Percentiles rank a stretch among this genome's conserved stretches.
phyloP scores from a whole-genome alignment of 768 basidiomycete species.

The Trametes maxima region DNA sequence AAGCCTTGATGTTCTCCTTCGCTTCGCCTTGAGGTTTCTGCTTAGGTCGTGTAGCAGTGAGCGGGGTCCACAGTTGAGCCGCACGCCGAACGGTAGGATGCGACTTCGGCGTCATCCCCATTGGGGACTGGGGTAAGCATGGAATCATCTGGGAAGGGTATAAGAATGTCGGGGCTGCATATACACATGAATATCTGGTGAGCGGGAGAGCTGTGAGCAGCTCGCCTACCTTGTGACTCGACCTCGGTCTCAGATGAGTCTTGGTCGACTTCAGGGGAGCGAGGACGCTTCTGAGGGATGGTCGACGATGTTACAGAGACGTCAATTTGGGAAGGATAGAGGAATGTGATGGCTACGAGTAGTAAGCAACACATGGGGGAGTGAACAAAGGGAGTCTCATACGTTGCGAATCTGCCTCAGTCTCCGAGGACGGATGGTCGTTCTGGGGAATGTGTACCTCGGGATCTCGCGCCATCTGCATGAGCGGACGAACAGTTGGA shows the following conservation, averaged over 20 bases:
- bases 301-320: neutral
- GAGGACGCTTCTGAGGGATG: slow-evolving; percentile 7
- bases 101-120: slow-evolving; percentile 7
- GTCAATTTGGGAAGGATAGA: slow-evolving; percentile 12
- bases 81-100: neutral
- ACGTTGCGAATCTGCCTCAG: slow-evolving; percentile 19
- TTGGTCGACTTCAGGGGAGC: slow-evolving; percentile 1
- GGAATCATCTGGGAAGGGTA: slow-evolving; percentile 11
- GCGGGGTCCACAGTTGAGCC: slow-evolving; percentile 9
- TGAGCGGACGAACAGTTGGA: neutral
- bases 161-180: slow-evolving; percentile 14
- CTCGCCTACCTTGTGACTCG: slow-evolving; percentile 22
- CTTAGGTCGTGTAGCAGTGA: slow-evolving; percentile 6
- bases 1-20: neutral
- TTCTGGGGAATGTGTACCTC: neutral
- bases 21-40: neutral
- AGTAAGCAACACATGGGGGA: neutral
- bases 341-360: slow-evolving; percentile 9
- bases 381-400: neutral
- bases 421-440: slow-evolving; percentile 8
- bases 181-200: neutral
- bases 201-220: neutral
- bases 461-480: neutral
- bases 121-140: neutral
- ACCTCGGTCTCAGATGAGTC: slow-evolving; percentile 24